Percentiles rank a stretch among this genome's conserved stretches.
These are phyloP conservation scores for Phytopythium mirpurense DNA, from an alignment of 352 stramenopile genomes.

Conservation along the genomic window DNA sequence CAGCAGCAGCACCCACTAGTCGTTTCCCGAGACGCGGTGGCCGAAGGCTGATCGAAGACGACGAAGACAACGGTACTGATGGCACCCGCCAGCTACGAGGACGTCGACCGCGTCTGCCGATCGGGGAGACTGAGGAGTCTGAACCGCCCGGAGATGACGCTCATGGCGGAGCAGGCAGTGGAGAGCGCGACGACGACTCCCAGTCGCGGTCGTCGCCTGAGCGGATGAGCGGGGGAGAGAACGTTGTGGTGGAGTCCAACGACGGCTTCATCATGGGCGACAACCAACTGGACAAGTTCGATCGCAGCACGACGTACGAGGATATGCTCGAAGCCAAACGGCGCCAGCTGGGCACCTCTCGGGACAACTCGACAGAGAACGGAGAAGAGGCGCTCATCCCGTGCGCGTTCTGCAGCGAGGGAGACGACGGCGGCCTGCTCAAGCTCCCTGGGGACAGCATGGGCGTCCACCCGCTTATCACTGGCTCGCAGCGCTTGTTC, in stretches of 20 bases:
- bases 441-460: constrained; percentile 76
- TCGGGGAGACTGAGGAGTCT: constrained; percentile 3
- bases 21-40: constrained; percentile 33
- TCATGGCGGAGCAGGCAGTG: not conserved
- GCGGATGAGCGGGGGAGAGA: constrained; percentile 11
- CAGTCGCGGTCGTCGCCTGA: not conserved
- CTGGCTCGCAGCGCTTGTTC: constrained; percentile 64
- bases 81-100: constrained; percentile 7
- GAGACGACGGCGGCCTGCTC: constrained; percentile 62
- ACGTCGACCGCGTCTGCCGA: not conserved
- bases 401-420: constrained; percentile 75
- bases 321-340: constrained; percentile 58
- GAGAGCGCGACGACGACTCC: not conserved
- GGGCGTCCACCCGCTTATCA: constrained; percentile 66
- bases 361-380: constrained; percentile 18
- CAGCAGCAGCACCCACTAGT: constrained; percentile 6
- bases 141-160: not conserved
- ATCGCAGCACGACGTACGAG: constrained; percentile 53
- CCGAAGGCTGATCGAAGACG: constrained; percentile 18
- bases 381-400: constrained; percentile 47
- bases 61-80: constrained; percentile 13
- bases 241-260: constrained; percentile 77
- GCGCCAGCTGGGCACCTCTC: constrained; percentile 22
- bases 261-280: constrained; percentile 79
- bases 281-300: constrained; percentile 81